Conservation (phyloP, 208 protist genomes). For the Trypanosomatidae sp. region DNA sequence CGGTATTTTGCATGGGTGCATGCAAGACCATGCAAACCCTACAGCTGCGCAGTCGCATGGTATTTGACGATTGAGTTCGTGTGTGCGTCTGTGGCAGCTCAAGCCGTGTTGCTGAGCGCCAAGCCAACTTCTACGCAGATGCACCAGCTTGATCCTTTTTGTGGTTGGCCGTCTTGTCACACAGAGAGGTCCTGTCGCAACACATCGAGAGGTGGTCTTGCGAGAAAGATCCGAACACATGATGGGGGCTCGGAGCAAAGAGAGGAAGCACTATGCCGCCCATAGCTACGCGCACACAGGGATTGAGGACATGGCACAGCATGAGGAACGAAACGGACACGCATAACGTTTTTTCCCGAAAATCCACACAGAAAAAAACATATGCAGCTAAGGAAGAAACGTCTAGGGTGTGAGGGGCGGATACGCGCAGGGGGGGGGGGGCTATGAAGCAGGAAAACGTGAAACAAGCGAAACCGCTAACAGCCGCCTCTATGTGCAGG, state of each 20-base stretch:
- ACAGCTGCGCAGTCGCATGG: neutral
- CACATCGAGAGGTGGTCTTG: neutral
- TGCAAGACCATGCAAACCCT: neutral
- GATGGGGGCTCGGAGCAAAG: neutral
- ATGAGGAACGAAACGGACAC: neutral
- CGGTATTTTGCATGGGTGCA: neutral
- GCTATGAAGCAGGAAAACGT: neutral
- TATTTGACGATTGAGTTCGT: neutral
- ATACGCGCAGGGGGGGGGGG: neutral
- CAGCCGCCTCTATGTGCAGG: neutral
- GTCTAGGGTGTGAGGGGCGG: neutral
- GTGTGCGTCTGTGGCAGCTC: neutral
- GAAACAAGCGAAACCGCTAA: neutral
- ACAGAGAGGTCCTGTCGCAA: neutral
- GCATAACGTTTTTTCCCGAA: too few relatives aligned
- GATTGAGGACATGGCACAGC: neutral
- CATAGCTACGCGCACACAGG: neutral
- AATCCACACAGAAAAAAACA: too few relatives aligned
- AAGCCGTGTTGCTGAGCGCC: neutral
- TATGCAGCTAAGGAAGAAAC: too few relatives aligned
- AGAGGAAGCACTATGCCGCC: neutral
- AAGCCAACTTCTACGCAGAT: neutral
- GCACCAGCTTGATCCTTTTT: neutral
- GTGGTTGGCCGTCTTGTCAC: neutral
- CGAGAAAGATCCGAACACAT: neutral